phyloP scores from a whole-genome alignment of 768 basidiomycete species.

The Auriscalpium orientale region DNA sequence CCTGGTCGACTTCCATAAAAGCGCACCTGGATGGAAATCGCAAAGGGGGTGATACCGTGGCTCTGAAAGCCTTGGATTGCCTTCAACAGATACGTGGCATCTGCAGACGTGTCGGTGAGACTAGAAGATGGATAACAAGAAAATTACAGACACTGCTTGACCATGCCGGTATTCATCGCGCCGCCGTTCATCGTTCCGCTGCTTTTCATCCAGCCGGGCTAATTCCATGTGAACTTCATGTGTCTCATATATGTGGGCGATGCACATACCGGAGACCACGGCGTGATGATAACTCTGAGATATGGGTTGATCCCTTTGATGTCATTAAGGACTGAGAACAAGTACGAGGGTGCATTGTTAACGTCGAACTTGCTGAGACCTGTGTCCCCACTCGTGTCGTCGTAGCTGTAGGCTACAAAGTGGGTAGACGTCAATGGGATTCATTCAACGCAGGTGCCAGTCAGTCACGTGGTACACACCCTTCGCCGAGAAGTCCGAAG shows the following conservation, averaged over 20 bases:
- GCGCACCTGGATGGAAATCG: constrained; percentile 43
- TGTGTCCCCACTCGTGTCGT: constrained; percentile 24
- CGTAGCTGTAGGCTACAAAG: constrained; percentile 22
- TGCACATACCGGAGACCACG: constrained; percentile 47
- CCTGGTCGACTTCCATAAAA: background rate
- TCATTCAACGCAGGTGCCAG: no score
- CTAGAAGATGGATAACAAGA: constrained; percentile 11
- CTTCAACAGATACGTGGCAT: constrained; percentile 46
- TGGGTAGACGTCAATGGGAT: background rate
- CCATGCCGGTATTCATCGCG: constrained; percentile 32
- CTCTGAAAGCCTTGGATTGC: constrained; percentile 54
- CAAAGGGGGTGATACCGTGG: constrained; percentile 49
- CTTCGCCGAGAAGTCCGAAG: constrained; percentile 25
- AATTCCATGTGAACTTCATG: background rate
- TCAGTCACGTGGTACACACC: constrained; percentile 4
- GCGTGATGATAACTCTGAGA: constrained; percentile 38
- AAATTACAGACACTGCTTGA: constrained; percentile 24
- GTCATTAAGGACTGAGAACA: constrained; percentile 25
- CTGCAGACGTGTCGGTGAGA: constrained; percentile 8
- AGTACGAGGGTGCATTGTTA: constrained; percentile 23
- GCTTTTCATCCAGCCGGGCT: constrained; percentile 68
- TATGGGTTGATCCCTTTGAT: constrained; percentile 19
- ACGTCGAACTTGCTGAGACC: constrained; percentile 22
- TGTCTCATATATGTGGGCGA: constrained; percentile 21
- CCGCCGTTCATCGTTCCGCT: constrained; percentile 57